Evolutionary conservation across 805 yeast species (phyloP), one percentile per base, ranked within the genome.

Genomic region (Teunomyces stri): DNA sequence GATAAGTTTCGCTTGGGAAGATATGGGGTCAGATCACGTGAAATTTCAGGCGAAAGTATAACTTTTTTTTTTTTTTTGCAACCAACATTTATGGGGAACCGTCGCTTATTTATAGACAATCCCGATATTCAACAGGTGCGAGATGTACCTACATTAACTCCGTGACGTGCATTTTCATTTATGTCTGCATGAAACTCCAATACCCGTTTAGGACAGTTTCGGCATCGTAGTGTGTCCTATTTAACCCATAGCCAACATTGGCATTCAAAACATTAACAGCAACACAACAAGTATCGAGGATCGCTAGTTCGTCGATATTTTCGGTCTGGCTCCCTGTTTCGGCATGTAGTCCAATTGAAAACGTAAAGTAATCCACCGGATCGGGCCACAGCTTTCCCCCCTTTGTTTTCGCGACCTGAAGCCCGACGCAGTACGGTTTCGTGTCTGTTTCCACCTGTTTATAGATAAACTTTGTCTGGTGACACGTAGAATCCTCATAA

Each of bases 401-500:
- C 16, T 15, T 13, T 15, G 34, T 6, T 7, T 31, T 31, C 18
- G 34, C 18, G 0, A 31, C 10, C 34, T 31, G 34, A 31, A 31
- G 15, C 11, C 16, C 18, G 7, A 31, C 34, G 10, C 18, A 34
- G 12, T 21, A 30, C 18, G 40, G 40, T n/a, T 4, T 29, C 2
- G 33, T 21, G 12, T 31, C 34, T 11, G 27, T 21, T 16, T 42
- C 45, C n/a, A 46, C 42, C 27, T 42, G 45, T 6, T 11, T 16
- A 21, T 42, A 46, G 2, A 5, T 12, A 6, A 25, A 34, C 2
- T 36, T 18, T 4, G 39, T 28, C 45, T 18, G 34, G 35, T 13
- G 18, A 5, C 65, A 56, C 34, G 6, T 9, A 1, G 34, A 31
- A 29, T 46, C 42, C 9, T 44, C 53, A 34, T 58, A 59, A 49